phyloP scores from a whole-genome alignment of 2,329 filamentous ascomycete genomes.

The Cytospora piceae region DNA sequence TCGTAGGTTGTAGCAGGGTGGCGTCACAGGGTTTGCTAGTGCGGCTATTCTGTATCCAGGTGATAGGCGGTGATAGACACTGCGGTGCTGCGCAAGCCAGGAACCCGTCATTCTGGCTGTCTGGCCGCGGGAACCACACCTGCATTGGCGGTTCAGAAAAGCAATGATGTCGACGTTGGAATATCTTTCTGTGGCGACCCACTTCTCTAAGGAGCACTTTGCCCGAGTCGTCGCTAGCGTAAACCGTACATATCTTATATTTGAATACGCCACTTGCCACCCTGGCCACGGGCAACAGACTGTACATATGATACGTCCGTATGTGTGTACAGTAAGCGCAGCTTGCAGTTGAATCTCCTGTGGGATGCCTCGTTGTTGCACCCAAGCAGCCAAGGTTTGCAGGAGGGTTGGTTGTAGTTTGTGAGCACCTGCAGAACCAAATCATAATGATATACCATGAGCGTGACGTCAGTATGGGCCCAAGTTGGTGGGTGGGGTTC shows the following conservation, averaged over 20 bases:
- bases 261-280: neutral
- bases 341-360: neutral
- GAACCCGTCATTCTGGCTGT: slow-evolving; percentile 18
- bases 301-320: neutral
- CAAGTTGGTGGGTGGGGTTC: slow-evolving; percentile 13
- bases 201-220: neutral
- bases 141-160: neutral
- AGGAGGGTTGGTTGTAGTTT: slow-evolving; percentile 1
- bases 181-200: neutral
- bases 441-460: neutral
- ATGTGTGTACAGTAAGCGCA: neutral
- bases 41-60: slow-evolving; percentile 3
- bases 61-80: slow-evolving; percentile 17
- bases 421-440: slow-evolving; percentile 7
- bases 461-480: slow-evolving; percentile 28
- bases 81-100: slow-evolving; percentile 24
- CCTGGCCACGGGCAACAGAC: neutral
- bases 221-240: neutral
- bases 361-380: neutral
- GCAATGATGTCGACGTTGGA: neutral
- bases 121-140: neutral
- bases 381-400: neutral
- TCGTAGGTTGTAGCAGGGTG: slow-evolving; percentile 17
- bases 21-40: slow-evolving; percentile 17
- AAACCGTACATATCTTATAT: neutral